Conservation (phyloP, 371 early-diverging fungal species). For the Zancudomyces culisetae region DNA sequence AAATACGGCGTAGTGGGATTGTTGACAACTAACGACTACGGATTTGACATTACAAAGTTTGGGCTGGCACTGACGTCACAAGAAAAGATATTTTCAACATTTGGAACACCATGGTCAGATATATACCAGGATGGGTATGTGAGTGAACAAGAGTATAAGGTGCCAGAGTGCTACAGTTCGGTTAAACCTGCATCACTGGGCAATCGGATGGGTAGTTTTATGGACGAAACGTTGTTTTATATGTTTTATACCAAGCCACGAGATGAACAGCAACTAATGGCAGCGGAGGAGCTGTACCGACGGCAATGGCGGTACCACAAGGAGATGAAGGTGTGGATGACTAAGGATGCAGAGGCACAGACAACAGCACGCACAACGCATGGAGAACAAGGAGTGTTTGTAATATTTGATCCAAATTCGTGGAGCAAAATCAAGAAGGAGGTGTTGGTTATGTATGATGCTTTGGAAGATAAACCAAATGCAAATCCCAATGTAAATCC, state of each 20-base stretch:
- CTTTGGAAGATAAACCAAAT: conserved; percentile 77
- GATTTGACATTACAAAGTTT: conserved; percentile 20
- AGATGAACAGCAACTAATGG: conserved; percentile 71
- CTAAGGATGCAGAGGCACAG: conserved; percentile 27
- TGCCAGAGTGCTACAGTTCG: conserved; percentile 53
- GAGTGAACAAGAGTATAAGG: conserved; percentile 51
- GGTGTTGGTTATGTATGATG: conserved; percentile 54
- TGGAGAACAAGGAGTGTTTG: conserved; percentile 57
- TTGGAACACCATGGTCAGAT: conserved; percentile 69
- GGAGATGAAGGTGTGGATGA: conserved; percentile 67
- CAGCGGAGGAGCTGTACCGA: conserved; percentile 76
- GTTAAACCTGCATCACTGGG: conserved; percentile 38
- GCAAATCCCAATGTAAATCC: no score
- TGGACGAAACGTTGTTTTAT: conserved; percentile 87
- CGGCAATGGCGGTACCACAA: conserved; percentile 86
- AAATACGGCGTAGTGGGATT: conserved; percentile 19
- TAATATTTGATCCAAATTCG: conserved; percentile 64
- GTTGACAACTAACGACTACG: conserved; percentile 16
- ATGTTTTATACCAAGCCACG: conserved; percentile 83
- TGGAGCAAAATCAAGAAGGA: conserved; percentile 74
- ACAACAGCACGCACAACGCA: conserved; percentile 20
- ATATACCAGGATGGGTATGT: conserved; percentile 28
- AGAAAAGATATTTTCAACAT: conserved; percentile 43
- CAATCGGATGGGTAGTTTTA: no score
- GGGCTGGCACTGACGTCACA: conserved; percentile 19